Base-by-base conservation (phyloP, 495 filamentous ascomycete species). In the Aspergillus mulundensis region DNA sequence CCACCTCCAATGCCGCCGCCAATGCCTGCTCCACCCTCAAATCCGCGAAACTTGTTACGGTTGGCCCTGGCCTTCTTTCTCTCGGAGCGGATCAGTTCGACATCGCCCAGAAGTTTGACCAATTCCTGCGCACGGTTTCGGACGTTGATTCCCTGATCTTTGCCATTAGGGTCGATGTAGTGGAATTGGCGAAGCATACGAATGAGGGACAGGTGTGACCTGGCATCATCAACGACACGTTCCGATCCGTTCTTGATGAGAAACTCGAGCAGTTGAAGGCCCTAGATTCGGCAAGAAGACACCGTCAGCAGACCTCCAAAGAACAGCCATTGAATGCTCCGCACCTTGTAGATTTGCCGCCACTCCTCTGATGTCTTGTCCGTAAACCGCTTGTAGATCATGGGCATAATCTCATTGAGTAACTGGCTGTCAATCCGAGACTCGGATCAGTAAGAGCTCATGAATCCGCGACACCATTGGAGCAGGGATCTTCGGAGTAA, bases 111-210 rank as follows among this genome's bases (percentile, higher is more conserved):
- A 32, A 99, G 80, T 58, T 99, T 95, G 15, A 90, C 89, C 47
- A 99, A 78, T 70, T 97, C 95, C 71, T 96, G 96, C 28, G 93
- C 90, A 42, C 95, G 85, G 69, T 97, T 97, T 54, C 94, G 88
- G 54, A 99, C 94, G 65, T 99, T 99, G 66, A 97, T 84, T 59
- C 94, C 94, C 72, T 97, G 95, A 66, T 99, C 94, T 75, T 97
- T 97, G 57, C 94, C 95, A 67, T 97, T 97, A 66, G 78, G 78
- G 62, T 97, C 94, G 69, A 99, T 97, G 70, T 73, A 97, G 71
- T 99, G 95, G 72, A 99, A 99, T 66, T 99, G 94, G 51, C 94
- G 88, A 38, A 99, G 84, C 95, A 97, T 99, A 69, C 96, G 96
- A 46, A 99, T 78, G 23, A 97, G 84, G 18, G 91, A 93, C 66